These are phyloP conservation scores for Albugo laibachii DNA, from an alignment of 352 stramenopile species.

Conservation along the genomic window DNA sequence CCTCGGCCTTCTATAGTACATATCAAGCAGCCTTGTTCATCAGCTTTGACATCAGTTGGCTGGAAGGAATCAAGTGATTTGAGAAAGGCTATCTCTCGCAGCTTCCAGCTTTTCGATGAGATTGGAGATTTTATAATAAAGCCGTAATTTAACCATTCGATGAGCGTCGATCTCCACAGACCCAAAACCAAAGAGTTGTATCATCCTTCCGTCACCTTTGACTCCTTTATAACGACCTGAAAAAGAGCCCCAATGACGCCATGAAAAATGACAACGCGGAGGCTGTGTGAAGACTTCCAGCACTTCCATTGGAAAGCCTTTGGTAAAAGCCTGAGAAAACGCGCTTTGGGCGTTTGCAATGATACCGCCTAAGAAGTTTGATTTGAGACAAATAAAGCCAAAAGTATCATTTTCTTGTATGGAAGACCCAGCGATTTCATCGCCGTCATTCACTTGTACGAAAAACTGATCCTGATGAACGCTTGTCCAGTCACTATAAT, in stretches of 20 bases:
- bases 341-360: conserved; percentile 15
- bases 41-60: no score
- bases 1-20: no score
- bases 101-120: conserved; percentile 12
- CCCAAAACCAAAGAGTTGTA: conserved; percentile 52
- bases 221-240: conserved; percentile 38
- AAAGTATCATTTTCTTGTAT: conserved; percentile 49
- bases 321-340: conserved; percentile 37
- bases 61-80: no score
- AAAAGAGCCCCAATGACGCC: conserved; percentile 62
- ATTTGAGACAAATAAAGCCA: conserved; percentile 27
- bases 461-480: conserved; percentile 36
- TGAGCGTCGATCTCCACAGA: conserved; percentile 37
- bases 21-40: no score
- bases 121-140: conserved; percentile 60
- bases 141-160: conserved; percentile 23
- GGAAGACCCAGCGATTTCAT: conserved; percentile 13
- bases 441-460: conserved; percentile 51
- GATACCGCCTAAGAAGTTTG: conserved; percentile 1
- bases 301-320: conserved; percentile 65
- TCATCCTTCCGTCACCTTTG: conserved; percentile 27
- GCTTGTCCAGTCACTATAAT: conserved; percentile 37
- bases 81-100: no score
- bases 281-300: conserved; percentile 59
- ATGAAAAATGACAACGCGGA: conserved; percentile 56